Evolutionary conservation across 768 basidiomycete genomes (phyloP).

Genomic region (Ramaria sp.): DNA sequence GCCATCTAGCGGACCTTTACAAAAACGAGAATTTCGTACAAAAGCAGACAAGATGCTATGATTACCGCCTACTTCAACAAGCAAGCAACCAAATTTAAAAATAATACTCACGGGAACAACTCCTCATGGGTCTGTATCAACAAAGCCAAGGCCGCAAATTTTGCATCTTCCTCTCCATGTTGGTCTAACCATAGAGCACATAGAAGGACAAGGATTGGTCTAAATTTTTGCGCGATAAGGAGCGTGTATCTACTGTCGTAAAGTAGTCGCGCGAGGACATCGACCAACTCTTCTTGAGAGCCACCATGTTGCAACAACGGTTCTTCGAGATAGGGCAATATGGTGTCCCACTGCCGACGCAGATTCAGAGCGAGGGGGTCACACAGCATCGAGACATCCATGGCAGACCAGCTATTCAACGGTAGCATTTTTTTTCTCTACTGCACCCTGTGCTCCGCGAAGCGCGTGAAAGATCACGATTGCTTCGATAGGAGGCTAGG

Average conservation of each 20-base stretch:
- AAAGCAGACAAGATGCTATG: slow-evolving; percentile 17
- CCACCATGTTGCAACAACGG: neutral
- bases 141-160: slow-evolving; percentile 23
- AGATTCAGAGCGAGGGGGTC: slow-evolving; percentile 1
- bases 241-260: slow-evolving; percentile 52
- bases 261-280: slow-evolving; percentile 49
- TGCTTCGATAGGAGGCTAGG: too few relatives aligned
- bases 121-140: slow-evolving; percentile 20
- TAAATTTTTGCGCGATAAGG: slow-evolving; percentile 51
- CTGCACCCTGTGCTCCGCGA: too few relatives aligned
- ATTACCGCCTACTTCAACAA: neutral
- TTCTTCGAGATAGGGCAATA: neutral
- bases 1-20: slow-evolving; percentile 19
- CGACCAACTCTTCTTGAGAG: slow-evolving; percentile 35
- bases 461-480: too few relatives aligned
- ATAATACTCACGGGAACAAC: slow-evolving; percentile 22
- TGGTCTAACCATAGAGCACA: slow-evolving; percentile 74
- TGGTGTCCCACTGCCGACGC: neutral
- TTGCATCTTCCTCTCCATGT: slow-evolving; percentile 26
- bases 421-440: neutral
- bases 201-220: slow-evolving; percentile 71
- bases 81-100: neutral
- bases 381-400: neutral
- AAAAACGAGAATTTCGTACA: slow-evolving; percentile 48
- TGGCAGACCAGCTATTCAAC: neutral